Evolutionary conservation across 2,329 filamentous ascomycete genomes (phyloP), one percentile per base, ranked within the genome.

Genomic region (Paracoccidioides brasiliensis): DNA sequence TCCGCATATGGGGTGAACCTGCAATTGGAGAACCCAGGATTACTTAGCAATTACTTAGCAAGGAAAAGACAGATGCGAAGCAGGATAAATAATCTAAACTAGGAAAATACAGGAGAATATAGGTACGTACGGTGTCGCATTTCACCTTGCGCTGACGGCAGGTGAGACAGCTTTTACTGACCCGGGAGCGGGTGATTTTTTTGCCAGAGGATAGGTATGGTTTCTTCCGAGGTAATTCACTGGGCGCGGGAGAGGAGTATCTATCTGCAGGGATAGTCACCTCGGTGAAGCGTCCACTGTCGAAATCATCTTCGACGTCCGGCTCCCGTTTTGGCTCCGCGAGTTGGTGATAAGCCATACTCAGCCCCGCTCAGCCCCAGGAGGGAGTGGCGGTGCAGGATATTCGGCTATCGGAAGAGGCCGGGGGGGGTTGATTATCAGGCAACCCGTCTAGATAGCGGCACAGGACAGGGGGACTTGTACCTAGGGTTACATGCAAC

Each of bases 131-230:
- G 56, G 60, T 62, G 52, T 59, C 59, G 58, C 74, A 76, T 67
- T 75, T 76, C 51, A 76, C 72, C 59, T 76, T 76, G 35, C 74
- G 68, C 56, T 70, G 64, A 50, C 74, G 70, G 63, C 74, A 76
- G 1, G 67, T 72, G 60, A 74, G 69, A 57, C 74, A 76, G 59
- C 71, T 74, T 59, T 76, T 75, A 59, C 73, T 75, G 38, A 71
- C 67, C 51, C 74, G 70, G 49, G 72, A 75, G 15, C 74, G 70
- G 41, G 74, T 76, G 53, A 76, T 76, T 55, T 75, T 73, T 52
- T 72, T 72, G 44, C 66, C 66, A 4, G 49, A 41, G 3, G 40
- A 32, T 35, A 45, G 41, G 33, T 53, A 45, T 12, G 40, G 10
- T 10, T 44, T 53, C 5, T 14, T 53, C 28, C 30, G 30, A 15